phyloP scores from a whole-genome alignment of 306 rosid species.

The Rosa lucieae region DNA sequence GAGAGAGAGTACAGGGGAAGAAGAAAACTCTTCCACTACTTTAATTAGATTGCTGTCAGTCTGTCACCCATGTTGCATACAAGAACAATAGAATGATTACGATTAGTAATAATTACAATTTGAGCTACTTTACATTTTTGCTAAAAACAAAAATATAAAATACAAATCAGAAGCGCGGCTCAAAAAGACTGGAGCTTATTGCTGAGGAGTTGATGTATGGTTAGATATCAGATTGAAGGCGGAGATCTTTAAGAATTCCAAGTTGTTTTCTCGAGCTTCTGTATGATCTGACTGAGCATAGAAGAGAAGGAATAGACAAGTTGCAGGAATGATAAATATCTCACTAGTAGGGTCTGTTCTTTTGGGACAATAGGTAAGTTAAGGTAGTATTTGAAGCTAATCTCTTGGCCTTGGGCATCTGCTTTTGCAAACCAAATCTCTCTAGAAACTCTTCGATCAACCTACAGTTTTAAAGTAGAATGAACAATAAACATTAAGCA shows the following conservation, averaged over 20 bases:
- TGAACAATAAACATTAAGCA: slow-evolving; percentile 2
- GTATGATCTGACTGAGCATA: neutral
- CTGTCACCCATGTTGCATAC: neutral
- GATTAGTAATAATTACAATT: neutral
- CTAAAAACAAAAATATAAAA: neutral
- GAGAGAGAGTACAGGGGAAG: neutral
- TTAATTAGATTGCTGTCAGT: neutral
- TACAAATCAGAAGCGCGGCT: neutral
- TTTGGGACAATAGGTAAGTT: slow-evolving; percentile 31
- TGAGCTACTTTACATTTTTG: neutral
- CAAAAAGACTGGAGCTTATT: neutral
- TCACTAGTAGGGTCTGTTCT: slow-evolving; percentile 30
- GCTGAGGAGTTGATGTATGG: neutral
- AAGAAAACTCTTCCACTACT: neutral
- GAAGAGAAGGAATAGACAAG: neutral
- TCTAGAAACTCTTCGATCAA: slow-evolving; percentile 86
- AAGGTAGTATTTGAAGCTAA: slow-evolving; percentile 29
- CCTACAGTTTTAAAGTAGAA: slow-evolving; percentile 42
- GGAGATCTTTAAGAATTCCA: too few relatives aligned
- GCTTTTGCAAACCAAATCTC: slow-evolving; percentile 74
- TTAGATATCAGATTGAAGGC: neutral
- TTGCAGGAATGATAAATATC: slow-evolving; percentile 2
- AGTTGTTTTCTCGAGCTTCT: neutral
- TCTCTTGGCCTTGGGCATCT: slow-evolving; percentile 46
- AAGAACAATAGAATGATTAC: slow-evolving; percentile 5